Percentiles rank a stretch among this genome's conserved stretches.
Conservation (phyloP, 306 rosid genomes). For the Castanospermum australe region DNA sequence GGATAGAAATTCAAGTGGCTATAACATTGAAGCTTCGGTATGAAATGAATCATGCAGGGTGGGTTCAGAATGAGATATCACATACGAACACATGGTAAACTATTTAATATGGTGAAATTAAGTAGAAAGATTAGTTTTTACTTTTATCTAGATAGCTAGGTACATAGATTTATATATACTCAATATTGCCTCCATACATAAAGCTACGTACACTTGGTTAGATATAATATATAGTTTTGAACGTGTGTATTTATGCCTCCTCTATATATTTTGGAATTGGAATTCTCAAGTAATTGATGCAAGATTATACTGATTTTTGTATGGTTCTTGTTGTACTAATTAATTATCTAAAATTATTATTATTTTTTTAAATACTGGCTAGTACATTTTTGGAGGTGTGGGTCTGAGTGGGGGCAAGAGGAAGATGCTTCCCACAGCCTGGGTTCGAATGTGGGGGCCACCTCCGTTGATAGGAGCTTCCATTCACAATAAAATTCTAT, state of each 20-base stretch:
- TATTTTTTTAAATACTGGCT: background rate
- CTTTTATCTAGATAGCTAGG: background rate
- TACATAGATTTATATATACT: background rate
- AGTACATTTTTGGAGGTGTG: too few relatives aligned
- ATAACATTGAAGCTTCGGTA: background rate
- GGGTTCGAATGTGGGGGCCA: too few relatives aligned
- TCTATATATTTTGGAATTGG: constrained; percentile 34
- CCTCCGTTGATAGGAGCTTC: too few relatives aligned
- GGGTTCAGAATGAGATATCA: background rate
- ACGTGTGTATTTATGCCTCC: constrained; percentile 13
- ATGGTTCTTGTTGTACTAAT: background rate
- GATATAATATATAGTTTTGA: constrained; percentile 13
- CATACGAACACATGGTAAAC: background rate
- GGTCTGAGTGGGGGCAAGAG: too few relatives aligned
- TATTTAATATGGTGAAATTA: background rate
- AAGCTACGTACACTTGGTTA: constrained; percentile 30
- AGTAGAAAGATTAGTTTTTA: background rate
- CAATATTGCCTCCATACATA: constrained; percentile 32
- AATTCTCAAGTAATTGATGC: constrained; percentile 2
- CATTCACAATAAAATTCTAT: constrained; percentile 2
- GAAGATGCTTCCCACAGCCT: too few relatives aligned
- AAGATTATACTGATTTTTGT: constrained; percentile 16
- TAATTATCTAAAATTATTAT: background rate
- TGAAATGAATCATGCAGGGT: background rate
- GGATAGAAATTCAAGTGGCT: constrained; percentile 27